Percentiles rank a stretch among this genome's conserved stretches.
Conservation (phyloP, 2,329 filamentous ascomycete genomes). For the Phialemonium atrogriseum region DNA sequence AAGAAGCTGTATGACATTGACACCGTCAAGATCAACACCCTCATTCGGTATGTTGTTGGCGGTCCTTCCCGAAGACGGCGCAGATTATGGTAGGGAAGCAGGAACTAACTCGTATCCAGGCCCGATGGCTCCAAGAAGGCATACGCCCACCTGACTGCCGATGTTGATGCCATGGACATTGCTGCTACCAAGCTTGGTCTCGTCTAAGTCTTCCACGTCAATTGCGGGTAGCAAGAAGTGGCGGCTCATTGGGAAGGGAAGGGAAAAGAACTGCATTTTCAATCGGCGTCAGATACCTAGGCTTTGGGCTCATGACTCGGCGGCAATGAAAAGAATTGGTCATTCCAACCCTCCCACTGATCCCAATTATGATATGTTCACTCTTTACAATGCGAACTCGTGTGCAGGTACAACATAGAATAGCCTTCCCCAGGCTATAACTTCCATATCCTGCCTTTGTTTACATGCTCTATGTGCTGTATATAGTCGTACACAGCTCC, state of each 20-base stretch:
- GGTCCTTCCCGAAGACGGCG: not conserved
- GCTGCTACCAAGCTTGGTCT: constrained; percentile 98
- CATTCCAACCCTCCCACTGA: constrained; percentile 6
- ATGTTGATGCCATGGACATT: constrained; percentile 98
- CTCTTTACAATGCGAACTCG: too few relatives aligned
- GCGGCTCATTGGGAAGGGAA: constrained; percentile 5
- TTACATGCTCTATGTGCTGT: too few relatives aligned
- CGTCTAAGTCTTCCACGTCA: constrained; percentile 57
- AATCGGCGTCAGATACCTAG: constrained; percentile 21
- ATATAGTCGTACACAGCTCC: too few relatives aligned
- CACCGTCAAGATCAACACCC: constrained; percentile 97
- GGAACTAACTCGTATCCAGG: constrained; percentile 34
- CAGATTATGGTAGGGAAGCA: too few relatives aligned
- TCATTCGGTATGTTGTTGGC: constrained; percentile 66
- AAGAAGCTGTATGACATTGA: constrained; percentile 99
- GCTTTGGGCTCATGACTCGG: constrained; percentile 17
- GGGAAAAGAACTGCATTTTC: constrained; percentile 14
- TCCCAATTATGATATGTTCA: not conserved
- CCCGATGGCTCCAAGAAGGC: constrained; percentile 99
- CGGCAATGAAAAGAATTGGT: constrained; percentile 15
- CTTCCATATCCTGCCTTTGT: too few relatives aligned
- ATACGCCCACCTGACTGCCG: constrained; percentile 87
- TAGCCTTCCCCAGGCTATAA: too few relatives aligned
- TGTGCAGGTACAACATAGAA: too few relatives aligned
- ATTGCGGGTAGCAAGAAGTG: constrained; percentile 36